Conservation (phyloP, 2,329 filamentous ascomycete species). For the Coniochaeta pulveracea region DNA sequence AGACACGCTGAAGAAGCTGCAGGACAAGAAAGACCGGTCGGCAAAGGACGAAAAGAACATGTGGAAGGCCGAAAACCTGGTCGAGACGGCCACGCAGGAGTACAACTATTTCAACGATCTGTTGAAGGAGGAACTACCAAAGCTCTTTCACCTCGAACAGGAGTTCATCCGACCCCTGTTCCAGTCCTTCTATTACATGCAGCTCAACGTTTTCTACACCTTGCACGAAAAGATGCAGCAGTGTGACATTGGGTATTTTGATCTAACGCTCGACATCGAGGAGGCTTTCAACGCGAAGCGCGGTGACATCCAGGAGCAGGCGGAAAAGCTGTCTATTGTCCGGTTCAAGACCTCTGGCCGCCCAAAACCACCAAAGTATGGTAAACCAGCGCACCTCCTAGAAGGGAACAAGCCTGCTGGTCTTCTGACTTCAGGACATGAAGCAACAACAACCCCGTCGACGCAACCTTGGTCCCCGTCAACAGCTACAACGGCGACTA, state of each 20-base stretch:
- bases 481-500: constrained; percentile 4
- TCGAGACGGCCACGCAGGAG: constrained; percentile 86
- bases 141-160: constrained; percentile 77
- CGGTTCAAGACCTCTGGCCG: constrained; percentile 85
- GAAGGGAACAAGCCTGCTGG: constrained; percentile 35
- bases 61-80: constrained; percentile 88
- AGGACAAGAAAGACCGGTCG: constrained; percentile 95
- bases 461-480: constrained; percentile 1
- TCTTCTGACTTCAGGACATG: constrained; percentile 38
- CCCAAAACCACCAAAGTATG: constrained; percentile 47
- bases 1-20: constrained; percentile 76
- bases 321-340: constrained; percentile 75
- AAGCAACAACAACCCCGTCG: constrained; percentile 10
- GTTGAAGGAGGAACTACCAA: constrained; percentile 89
- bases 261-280: constrained; percentile 81
- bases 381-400: constrained; percentile 43
- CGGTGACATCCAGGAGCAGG: constrained; percentile 72
- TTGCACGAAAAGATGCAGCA: constrained; percentile 96
- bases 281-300: constrained; percentile 85
- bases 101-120: constrained; percentile 98
- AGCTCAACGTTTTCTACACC: constrained; percentile 98
- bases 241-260: constrained; percentile 96
- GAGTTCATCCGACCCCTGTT: constrained; percentile 96
- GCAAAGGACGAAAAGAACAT: constrained; percentile 95
- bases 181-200: constrained; percentile 99